Evolutionary conservation across 225 moss, liverwort and hornwort species (phyloP).

Genomic region (Pseudisothecium myosuroides): DNA sequence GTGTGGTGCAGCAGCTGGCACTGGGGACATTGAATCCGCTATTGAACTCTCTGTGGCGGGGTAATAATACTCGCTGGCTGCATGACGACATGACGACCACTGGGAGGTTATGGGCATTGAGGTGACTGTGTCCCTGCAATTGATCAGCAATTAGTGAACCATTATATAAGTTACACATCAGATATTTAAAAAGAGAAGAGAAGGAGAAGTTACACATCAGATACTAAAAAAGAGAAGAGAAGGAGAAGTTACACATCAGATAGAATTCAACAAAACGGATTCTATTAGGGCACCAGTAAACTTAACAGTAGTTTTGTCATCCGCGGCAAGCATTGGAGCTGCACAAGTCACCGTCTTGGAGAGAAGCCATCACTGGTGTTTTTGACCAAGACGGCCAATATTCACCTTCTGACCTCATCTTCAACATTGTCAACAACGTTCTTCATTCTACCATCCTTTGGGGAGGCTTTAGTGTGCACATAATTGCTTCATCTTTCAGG

Average conservation of each 20-base stretch:
- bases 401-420: rapidly evolving
- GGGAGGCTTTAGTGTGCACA: background rate
- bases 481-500: background rate
- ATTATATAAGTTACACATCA: too few relatives aligned
- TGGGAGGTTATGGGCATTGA: background rate
- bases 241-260: too few relatives aligned
- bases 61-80: background rate
- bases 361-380: background rate
- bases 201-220: too few relatives aligned
- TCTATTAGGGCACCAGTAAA: background rate
- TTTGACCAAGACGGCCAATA: background rate
- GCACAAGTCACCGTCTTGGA: too few relatives aligned
- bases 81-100: background rate
- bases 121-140: background rate
- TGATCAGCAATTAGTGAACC: background rate
- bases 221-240: too few relatives aligned
- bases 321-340: background rate
- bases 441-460: rapidly evolving
- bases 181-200: too few relatives aligned
- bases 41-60: background rate
- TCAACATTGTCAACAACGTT: background rate
- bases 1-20: background rate
- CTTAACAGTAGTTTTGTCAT: background rate
- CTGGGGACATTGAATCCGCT: background rate
- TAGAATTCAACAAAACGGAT: background rate